phyloP scores from a whole-genome alignment of 2,329 filamentous ascomycete genomes.

The Hypoxylon rubiginosum region DNA sequence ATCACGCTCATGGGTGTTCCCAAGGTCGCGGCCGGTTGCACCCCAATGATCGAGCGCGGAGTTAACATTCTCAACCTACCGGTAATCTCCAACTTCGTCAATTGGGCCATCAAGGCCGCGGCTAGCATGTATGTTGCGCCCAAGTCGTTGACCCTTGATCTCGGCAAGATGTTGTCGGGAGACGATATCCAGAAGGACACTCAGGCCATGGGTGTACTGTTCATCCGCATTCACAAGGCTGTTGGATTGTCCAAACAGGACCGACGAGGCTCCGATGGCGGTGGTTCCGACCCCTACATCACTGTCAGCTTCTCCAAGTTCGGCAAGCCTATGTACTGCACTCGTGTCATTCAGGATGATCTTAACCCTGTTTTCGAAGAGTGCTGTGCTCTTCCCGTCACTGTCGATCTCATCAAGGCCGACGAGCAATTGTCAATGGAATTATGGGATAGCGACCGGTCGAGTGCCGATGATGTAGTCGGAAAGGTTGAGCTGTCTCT shows the following conservation, averaged over 20 bases:
- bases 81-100: slow-evolving; percentile 95
- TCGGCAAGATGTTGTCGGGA: slow-evolving; percentile 90
- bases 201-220: slow-evolving; percentile 87
- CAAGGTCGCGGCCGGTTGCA: slow-evolving; percentile 88
- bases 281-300: slow-evolving; percentile 95
- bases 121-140: slow-evolving; percentile 93
- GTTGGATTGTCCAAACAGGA: slow-evolving; percentile 93
- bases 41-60: slow-evolving; percentile 91
- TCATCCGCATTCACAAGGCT: slow-evolving; percentile 91
- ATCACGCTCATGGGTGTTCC: slow-evolving; percentile 96
- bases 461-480: slow-evolving; percentile 92
- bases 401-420: slow-evolving; percentile 89
- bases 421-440: slow-evolving; percentile 94
- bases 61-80: slow-evolving; percentile 93
- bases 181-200: slow-evolving; percentile 94
- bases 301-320: slow-evolving; percentile 97
- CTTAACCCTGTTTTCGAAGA: slow-evolving; percentile 95
- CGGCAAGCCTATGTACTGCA: slow-evolving; percentile 97
- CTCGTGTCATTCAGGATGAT: slow-evolving; percentile 93
- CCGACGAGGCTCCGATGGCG: slow-evolving; percentile 81
- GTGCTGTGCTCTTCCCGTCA: slow-evolving; percentile 86
- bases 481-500: slow-evolving; percentile 95
- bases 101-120: slow-evolving; percentile 90
- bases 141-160: slow-evolving; percentile 92
- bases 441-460: slow-evolving; percentile 95